Evolutionary conservation across 352 stramenopile genomes (phyloP).

Genomic region (Elongisporangium anandrum): DNA sequence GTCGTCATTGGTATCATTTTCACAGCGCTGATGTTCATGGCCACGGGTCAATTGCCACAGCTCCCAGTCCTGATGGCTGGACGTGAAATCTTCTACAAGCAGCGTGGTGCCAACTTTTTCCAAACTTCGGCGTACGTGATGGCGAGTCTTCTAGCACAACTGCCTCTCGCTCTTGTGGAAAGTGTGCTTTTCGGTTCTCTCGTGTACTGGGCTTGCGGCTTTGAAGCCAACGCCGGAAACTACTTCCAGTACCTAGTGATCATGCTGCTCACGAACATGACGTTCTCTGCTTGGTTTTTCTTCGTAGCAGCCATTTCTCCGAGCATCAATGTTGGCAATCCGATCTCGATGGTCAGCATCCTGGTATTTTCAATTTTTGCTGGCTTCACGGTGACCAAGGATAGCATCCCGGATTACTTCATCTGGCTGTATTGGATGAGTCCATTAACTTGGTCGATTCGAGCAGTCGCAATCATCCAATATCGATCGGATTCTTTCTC

Average conservation of each 20-base stretch:
- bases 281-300: slow-evolving; percentile 11
- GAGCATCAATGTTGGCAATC: slow-evolving; percentile 14
- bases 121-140: slow-evolving; percentile 72
- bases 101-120: slow-evolving; percentile 36
- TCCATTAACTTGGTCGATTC: slow-evolving; percentile 33
- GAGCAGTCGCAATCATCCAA: no score
- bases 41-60: slow-evolving; percentile 57
- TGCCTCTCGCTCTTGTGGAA: slow-evolving; percentile 51
- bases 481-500: slow-evolving; percentile 22
- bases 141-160: slow-evolving; percentile 24
- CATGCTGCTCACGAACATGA: no score
- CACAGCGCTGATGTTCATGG: slow-evolving; percentile 75
- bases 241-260: slow-evolving; percentile 19
- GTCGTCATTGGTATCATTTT: slow-evolving; percentile 86
- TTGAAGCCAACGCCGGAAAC: slow-evolving; percentile 23
- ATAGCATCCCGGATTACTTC: slow-evolving; percentile 39
- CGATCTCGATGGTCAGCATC: no score
- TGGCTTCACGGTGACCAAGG: slow-evolving; percentile 39
- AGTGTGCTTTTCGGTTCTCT: slow-evolving; percentile 69
- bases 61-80: slow-evolving; percentile 77
- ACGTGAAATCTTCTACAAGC: no score
- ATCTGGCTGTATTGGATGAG: slow-evolving; percentile 41
- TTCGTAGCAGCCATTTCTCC: slow-evolving; percentile 10
- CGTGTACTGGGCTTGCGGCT: slow-evolving; percentile 77
- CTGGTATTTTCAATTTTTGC: slow-evolving; percentile 8